Evolutionary conservation across 306 rosid genomes (phyloP).

Genomic region (Pyrus bretschneideri): DNA sequence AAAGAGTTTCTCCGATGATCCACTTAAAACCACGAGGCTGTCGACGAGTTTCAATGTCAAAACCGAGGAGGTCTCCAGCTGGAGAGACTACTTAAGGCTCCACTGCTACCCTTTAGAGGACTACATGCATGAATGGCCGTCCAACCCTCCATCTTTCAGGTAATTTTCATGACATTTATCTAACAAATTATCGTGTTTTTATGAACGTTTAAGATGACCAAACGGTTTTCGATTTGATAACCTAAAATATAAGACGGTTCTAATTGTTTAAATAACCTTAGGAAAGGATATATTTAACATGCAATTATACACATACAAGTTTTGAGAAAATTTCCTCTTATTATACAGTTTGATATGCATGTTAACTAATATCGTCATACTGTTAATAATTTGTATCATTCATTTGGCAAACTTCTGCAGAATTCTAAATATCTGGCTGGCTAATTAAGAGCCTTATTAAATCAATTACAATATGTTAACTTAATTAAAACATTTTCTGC

Average conservation of each 20-base stretch:
- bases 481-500: background rate
- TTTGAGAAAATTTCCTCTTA: too few relatives aligned
- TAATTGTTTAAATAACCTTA: too few relatives aligned
- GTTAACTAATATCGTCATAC: background rate
- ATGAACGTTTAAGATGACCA: too few relatives aligned
- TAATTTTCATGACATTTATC: background rate
- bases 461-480: background rate
- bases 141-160: slow-evolving; percentile 23
- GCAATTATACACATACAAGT: too few relatives aligned
- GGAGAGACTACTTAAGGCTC: slow-evolving; percentile 30
- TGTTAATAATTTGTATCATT: background rate
- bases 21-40: slow-evolving; percentile 14
- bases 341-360: too few relatives aligned
- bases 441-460: background rate
- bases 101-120: slow-evolving; percentile 26
- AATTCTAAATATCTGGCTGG: background rate
- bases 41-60: slow-evolving; percentile 25
- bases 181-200: too few relatives aligned
- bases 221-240: too few relatives aligned
- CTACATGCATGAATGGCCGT: slow-evolving; percentile 26
- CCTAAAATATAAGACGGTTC: too few relatives aligned
- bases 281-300: too few relatives aligned
- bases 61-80: slow-evolving; percentile 11
- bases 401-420: too few relatives aligned
- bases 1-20: slow-evolving; percentile 21